These are phyloP conservation scores for Vigna hirtella DNA, from an alignment of 306 rosid species.

Conservation along the genomic window DNA sequence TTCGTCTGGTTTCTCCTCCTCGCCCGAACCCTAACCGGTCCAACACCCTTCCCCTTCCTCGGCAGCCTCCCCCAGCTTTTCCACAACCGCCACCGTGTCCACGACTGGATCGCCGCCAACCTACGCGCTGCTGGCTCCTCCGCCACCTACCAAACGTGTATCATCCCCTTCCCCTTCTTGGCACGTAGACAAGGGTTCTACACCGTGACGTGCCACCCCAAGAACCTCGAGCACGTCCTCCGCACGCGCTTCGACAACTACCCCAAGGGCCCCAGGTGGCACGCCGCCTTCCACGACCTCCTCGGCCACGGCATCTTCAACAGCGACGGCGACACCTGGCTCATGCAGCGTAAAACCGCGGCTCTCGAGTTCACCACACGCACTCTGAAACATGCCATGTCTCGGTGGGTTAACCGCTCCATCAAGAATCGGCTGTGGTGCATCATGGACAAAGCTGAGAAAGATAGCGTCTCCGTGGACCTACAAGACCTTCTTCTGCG, in stretches of 20 bases:
- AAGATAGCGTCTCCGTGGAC: conserved; percentile 59
- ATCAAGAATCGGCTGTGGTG: conserved; percentile 79
- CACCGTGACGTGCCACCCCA: conserved; percentile 87
- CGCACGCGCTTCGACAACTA: conserved; percentile 81
- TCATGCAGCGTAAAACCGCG: conserved; percentile 90
- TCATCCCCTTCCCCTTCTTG: conserved; percentile 73
- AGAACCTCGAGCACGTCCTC: conserved; percentile 86
- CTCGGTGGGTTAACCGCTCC: conserved; percentile 91
- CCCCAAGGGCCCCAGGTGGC: conserved; percentile 89
- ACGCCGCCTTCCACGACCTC: conserved; percentile 83
- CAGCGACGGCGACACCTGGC: conserved; percentile 93
- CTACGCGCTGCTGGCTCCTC: conserved; percentile 59
- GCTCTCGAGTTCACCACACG: conserved; percentile 91
- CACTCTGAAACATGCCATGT: conserved; percentile 86
- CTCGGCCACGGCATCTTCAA: conserved; percentile 91
- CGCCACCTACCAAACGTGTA: conserved; percentile 86
- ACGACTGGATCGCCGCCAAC: conserved; percentile 78
- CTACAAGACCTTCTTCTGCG: conserved; percentile 84
- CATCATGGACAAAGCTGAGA: conserved; percentile 68
- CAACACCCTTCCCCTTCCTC: conserved; percentile 68
- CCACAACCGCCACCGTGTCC: conserved; percentile 63
- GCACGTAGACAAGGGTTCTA: conserved; percentile 73
- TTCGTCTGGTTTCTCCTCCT: conserved; percentile 73
- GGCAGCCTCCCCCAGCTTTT: conserved; percentile 80
- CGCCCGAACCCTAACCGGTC: conserved; percentile 74